phyloP scores from a whole-genome alignment of 106 monocot species.

The Dioscorea dumetorum region DNA sequence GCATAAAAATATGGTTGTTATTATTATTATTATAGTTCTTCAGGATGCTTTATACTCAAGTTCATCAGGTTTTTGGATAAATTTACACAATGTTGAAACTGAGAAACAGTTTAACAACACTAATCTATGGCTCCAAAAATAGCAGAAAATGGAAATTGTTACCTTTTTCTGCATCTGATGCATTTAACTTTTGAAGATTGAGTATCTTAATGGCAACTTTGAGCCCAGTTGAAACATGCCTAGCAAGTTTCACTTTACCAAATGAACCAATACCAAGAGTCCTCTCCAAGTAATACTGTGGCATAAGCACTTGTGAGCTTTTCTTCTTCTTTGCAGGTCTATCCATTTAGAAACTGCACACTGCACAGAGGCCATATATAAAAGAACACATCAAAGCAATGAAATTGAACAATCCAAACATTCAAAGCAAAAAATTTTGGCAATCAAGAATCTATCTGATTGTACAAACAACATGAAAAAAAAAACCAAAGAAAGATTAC shows the following conservation, averaged over 20 bases:
- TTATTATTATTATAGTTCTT: neutral
- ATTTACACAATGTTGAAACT: neutral
- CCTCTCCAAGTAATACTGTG: neutral
- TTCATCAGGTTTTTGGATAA: neutral
- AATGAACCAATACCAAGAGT: neutral
- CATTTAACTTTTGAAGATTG: neutral
- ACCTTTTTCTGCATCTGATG: neutral
- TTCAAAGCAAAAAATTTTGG: no score
- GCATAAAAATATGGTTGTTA: neutral
- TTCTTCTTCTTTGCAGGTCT: neutral
- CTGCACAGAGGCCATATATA: no score
- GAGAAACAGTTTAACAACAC: neutral
- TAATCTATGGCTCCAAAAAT: neutral
- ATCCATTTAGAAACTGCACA: conserved; percentile 1
- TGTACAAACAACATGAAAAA: no score
- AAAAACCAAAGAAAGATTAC: no score
- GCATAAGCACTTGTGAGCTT: neutral
- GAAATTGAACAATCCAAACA: no score
- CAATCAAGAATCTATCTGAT: no score
- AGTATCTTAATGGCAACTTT: conserved; percentile 1
- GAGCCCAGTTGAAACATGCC: neutral
- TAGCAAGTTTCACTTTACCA: conserved; percentile 3
- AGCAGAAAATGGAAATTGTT: neutral
- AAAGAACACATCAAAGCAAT: no score
- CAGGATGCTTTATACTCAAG: neutral